phyloP scores from a whole-genome alignment of 75 land plant species.

The Pseudotsuga menziesii region DNA sequence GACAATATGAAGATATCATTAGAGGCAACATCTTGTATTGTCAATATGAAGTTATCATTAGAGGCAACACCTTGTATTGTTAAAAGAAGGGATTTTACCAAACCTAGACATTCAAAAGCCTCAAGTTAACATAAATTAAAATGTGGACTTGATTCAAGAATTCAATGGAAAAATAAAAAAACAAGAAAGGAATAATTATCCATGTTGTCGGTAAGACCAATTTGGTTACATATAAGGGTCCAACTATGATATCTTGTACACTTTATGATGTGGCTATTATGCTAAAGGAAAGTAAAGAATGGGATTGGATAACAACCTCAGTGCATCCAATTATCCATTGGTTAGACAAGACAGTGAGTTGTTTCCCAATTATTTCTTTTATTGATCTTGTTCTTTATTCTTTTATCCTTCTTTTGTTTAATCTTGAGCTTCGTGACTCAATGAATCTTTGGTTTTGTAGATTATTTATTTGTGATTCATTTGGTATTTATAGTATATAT shows the following conservation, averaged over 20 bases:
- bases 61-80: too few species aligned
- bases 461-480: not conserved
- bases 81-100: too few species aligned
- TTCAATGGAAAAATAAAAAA: too few species aligned
- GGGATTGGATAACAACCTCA: conserved; percentile 52
- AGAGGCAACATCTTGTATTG: too few species aligned
- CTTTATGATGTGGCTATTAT: conserved; percentile 37
- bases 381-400: not conserved
- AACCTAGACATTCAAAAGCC: too few species aligned
- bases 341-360: conserved; percentile 33
- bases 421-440: not conserved
- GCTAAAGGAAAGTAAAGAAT: conserved; percentile 25
- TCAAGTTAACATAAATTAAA: too few species aligned
- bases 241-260: conserved; percentile 37
- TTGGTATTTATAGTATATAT: not conserved
- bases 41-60: too few species aligned
- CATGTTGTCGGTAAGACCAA: conserved; percentile 51
- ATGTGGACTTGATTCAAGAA: too few species aligned
- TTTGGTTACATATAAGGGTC: conserved; percentile 37
- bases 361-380: not conserved
- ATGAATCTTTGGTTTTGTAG: not conserved
- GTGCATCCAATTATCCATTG: conserved; percentile 42
- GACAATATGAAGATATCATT: too few species aligned
- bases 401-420: not conserved
- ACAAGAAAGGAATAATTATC: too few species aligned